Evolutionary conservation across 2,329 filamentous ascomycete genomes (phyloP), one percentile per base, ranked within the genome.

Genomic region (Camillea tinctor): DNA sequence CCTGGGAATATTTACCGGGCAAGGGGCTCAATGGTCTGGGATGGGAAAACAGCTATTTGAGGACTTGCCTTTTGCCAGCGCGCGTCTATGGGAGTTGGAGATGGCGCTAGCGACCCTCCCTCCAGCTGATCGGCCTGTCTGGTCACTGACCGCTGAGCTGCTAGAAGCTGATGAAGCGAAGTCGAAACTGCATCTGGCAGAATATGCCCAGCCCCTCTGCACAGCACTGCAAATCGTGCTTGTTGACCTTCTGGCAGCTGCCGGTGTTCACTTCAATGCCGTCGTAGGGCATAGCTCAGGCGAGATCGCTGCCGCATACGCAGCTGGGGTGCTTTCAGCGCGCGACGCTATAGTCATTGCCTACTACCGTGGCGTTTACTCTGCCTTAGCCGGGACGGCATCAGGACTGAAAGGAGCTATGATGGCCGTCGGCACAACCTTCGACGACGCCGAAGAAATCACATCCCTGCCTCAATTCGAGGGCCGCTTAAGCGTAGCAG

Each of bases 291-390:
- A 71, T 26, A 69, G 66, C 0, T 78, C 75, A 3, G 79, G 79
- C 3, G 79, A 81, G 60, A 80, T 80, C 21, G 77, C 72, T 0
- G 79, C 77, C 0, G 79, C 78, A 0, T 84, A 82, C 62, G 80
- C 80, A 0, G 76, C 79, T 0, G 81, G 80, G 0, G 70, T 75
- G 19, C 57, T 85, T 2, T 70, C 70, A 0, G 72, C 71, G 1
- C 54, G 66, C 1, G 76, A 80, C 11, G 80, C 81, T 3, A 79
- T 83, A 3, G 66, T 66, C 0, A 71, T 77, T 19, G 79, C 80
- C 0, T 83, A 80, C 63, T 79, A 78, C 56, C 76, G 81, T 0
- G 80, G 80, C 26, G 8, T 9, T 11, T 11, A 30, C 26, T 30
- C 3, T 30, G 6, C 7, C 13, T 11, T 9, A 30, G 26, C 26